phyloP scores from a whole-genome alignment of 2,329 filamentous ascomycete species.

The Epichloe amarillans region DNA sequence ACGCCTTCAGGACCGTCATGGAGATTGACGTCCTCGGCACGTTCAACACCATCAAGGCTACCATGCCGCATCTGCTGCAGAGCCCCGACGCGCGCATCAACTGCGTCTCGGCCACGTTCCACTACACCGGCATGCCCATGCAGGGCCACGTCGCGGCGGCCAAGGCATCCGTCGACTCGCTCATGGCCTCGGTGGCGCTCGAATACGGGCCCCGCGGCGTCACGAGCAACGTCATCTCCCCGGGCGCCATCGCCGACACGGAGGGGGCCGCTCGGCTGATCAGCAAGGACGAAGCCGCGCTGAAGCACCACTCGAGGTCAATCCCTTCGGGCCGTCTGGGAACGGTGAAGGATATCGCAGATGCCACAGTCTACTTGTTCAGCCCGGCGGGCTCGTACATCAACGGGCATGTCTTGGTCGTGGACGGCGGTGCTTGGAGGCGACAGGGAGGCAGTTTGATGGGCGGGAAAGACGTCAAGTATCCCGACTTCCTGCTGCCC shows the following conservation, averaged over 20 bases:
- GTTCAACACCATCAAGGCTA: slow-evolving; percentile 90
- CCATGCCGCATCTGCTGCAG: slow-evolving; percentile 63
- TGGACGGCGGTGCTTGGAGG: slow-evolving; percentile 49
- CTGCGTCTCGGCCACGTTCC: slow-evolving; percentile 81
- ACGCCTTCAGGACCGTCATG: slow-evolving; percentile 90
- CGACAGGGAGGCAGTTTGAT: slow-evolving; percentile 32
- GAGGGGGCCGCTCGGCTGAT: slow-evolving; percentile 61
- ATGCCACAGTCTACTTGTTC: slow-evolving; percentile 83
- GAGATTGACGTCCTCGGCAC: slow-evolving; percentile 92
- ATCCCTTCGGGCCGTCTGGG: slow-evolving; percentile 70
- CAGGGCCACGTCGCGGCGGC: slow-evolving; percentile 86
- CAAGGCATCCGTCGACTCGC: slow-evolving; percentile 80
- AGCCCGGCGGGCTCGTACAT: slow-evolving; percentile 77
- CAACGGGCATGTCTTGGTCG: slow-evolving; percentile 69
- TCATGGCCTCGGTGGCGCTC: slow-evolving; percentile 66
- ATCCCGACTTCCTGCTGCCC: slow-evolving; percentile 34
- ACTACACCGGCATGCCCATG: slow-evolving; percentile 75
- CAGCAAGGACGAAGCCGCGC: slow-evolving; percentile 22
- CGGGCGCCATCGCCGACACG: slow-evolving; percentile 73
- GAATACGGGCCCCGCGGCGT: slow-evolving; percentile 84
- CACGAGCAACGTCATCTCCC: slow-evolving; percentile 83
- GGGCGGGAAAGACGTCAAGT: slow-evolving; percentile 35
- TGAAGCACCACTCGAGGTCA: slow-evolving; percentile 21
- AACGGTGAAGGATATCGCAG: slow-evolving; percentile 74
- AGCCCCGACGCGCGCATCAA: slow-evolving; percentile 74